These are phyloP conservation scores for Elsinoe ampelina DNA, from an alignment of 2,329 filamentous ascomycete genomes.

Conservation along the genomic window DNA sequence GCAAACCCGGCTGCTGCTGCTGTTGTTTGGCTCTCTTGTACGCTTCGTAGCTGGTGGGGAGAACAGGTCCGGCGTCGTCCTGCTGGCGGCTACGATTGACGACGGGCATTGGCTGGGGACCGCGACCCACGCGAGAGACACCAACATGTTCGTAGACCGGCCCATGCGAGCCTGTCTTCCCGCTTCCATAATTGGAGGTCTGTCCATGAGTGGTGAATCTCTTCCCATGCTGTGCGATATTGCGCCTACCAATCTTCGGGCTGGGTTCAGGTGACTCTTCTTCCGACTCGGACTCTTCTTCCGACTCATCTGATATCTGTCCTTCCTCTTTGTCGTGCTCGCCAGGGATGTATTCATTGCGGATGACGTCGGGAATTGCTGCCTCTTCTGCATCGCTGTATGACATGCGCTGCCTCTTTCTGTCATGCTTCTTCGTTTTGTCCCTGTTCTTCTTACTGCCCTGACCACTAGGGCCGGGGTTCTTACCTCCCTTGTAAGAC, in stretches of 20 bases:
- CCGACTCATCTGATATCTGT: background rate
- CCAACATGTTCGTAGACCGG: too few relatives aligned
- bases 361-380: constrained; percentile 14
- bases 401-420: constrained; percentile 9
- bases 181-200: background rate
- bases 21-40: background rate
- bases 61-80: background rate
- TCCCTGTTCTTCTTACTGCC: constrained; percentile 14
- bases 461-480: background rate
- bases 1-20: background rate
- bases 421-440: constrained; percentile 15
- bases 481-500: too few relatives aligned
- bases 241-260: background rate
- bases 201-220: background rate
- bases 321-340: constrained; percentile 6
- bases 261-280: background rate
- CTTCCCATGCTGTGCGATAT: background rate
- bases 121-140: too few relatives aligned
- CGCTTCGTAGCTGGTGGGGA: background rate
- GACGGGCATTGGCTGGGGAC: background rate
- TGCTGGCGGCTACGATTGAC: background rate
- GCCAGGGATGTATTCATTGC: constrained; percentile 8
- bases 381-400: constrained; percentile 16
- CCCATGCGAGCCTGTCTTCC: too few relatives aligned
- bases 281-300: background rate